Conservation (phyloP, 495 filamentous ascomycete genomes). For the Aspergillus ostianus region DNA sequence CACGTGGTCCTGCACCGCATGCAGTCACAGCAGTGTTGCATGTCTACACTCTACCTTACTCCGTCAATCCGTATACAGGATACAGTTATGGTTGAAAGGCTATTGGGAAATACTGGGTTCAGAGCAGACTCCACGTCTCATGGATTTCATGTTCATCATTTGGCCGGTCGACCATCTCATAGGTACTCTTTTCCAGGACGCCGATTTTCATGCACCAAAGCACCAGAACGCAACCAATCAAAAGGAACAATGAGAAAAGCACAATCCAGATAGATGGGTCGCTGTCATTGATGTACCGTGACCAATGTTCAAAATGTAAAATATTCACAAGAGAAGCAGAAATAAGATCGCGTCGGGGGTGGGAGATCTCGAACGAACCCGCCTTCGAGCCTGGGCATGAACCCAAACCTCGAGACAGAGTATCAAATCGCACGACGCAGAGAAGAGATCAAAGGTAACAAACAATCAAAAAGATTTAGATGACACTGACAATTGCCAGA, state of each 20-base stretch:
- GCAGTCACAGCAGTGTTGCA: no score
- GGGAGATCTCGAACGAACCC: no score
- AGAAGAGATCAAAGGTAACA: conserved; percentile 1
- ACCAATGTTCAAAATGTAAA: conserved; percentile 24
- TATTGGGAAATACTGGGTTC: background rate
- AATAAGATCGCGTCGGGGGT: conserved; percentile 15
- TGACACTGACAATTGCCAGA: conserved; percentile 15
- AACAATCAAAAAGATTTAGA: conserved; percentile 5
- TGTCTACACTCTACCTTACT: no score
- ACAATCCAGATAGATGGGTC: conserved; percentile 18
- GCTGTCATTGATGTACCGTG: conserved; percentile 23
- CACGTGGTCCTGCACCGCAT: conserved; percentile 13
- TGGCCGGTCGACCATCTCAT: conserved; percentile 13
- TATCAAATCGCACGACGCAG: background rate
- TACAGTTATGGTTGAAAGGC: no score
- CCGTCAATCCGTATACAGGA: no score
- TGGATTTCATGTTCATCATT: conserved; percentile 17
- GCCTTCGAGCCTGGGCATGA: conserved; percentile 6
- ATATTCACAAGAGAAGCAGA: conserved; percentile 43
- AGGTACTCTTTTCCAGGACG: conserved; percentile 20
- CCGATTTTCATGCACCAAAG: conserved; percentile 18
- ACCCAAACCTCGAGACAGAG: background rate
- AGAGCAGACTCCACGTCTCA: conserved; percentile 1
- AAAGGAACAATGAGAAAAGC: conserved; percentile 10
- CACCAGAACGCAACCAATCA: conserved; percentile 12